Conservation (phyloP, 2,329 filamentous ascomycete genomes). For the Neurospora sp. region DNA sequence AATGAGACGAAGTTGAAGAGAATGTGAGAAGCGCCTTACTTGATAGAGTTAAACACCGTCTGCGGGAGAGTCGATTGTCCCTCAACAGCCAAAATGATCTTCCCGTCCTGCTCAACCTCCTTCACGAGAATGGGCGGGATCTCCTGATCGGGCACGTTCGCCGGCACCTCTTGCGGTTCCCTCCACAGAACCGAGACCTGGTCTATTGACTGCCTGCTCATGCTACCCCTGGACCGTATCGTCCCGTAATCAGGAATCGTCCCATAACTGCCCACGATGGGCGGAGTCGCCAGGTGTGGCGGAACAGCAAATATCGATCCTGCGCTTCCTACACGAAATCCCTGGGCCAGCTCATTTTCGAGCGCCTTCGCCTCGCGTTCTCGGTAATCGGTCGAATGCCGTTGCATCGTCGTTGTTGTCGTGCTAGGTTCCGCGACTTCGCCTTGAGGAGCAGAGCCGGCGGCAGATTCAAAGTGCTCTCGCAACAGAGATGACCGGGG, state of each 20-base stretch:
- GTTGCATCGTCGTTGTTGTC: conserved; percentile 8
- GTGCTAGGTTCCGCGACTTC: conserved; percentile 19
- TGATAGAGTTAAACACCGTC: conserved; percentile 94
- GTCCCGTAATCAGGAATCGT: conserved; percentile 48
- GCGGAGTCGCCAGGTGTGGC: conserved; percentile 55
- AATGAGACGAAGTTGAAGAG: background rate
- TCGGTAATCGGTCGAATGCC: conserved; percentile 22
- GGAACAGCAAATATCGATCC: conserved; percentile 47
- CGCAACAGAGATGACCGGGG: conserved; percentile 37
- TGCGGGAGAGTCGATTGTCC: conserved; percentile 93
- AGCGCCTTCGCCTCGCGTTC: conserved; percentile 40
- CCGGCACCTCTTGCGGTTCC: conserved; percentile 40
- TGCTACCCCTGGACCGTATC: conserved; percentile 28
- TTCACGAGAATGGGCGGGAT: conserved; percentile 74
- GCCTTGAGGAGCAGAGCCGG: conserved; percentile 20
- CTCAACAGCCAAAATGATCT: conserved; percentile 72
- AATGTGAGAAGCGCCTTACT: conserved; percentile 28
- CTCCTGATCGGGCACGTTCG: conserved; percentile 45
- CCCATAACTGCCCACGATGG: conserved; percentile 63
- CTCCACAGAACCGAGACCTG: conserved; percentile 43
- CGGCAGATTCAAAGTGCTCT: conserved; percentile 39
- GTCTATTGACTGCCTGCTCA: conserved; percentile 36
- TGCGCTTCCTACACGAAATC: conserved; percentile 23
- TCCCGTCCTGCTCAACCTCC: conserved; percentile 80
- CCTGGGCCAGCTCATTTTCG: conserved; percentile 31